Base-by-base conservation (phyloP, 495 filamentous ascomycete species). In the Daldinia caldariorum region DNA sequence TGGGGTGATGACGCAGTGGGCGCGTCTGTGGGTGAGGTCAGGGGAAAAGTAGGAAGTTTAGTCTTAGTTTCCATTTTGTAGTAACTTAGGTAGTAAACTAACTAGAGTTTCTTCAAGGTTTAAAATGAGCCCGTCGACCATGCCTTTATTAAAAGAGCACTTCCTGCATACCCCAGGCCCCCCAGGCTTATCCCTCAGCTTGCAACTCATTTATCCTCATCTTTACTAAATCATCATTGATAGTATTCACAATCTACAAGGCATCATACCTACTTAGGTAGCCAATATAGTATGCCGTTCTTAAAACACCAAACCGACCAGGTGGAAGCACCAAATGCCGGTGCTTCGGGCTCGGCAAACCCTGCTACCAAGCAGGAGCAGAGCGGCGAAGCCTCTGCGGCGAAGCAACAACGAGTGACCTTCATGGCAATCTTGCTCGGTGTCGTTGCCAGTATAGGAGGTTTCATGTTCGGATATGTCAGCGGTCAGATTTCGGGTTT, bases 391-490 rank as follows among this genome's bases (percentile, higher is more conserved):
- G 50, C 55, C 34, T 10, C 61, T 7, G 29, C 68, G 10, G 62
- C 14, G 4, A 63, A 54, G 34, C 66, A 70, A 45, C 69, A 61
- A 32, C 78, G 60, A 62, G 58, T 84, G 54, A 85, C 82, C 16
- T 51, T 74, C 32, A 47, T 80, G 3, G 78, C 84, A 10, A 41
- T 79, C 58, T 73, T 80, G 38, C 73, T 85, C 47, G 83, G 83
- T 7, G 60, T 69, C 29, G 78, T 85, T 49, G 83, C 86, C 59
- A 84, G 89, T 20, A 91, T 93, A 82, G 91, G 91, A 74, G 91
- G 91, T 65, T 91, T 93, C 80, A 90, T 93, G 78, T 93, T 93
- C 69, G 91, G 91, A 67, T 92, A 92, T 77, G 89, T 83, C 58
- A 91, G 77, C 59, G 77, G 80, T 78, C 81, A 84, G 16, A 83